Percentiles rank a stretch among this genome's conserved stretches.
These are phyloP conservation scores for Aspergillus ochraceoroseus DNA, from an alignment of 2,329 filamentous ascomycete genomes.

Conservation along the genomic window DNA sequence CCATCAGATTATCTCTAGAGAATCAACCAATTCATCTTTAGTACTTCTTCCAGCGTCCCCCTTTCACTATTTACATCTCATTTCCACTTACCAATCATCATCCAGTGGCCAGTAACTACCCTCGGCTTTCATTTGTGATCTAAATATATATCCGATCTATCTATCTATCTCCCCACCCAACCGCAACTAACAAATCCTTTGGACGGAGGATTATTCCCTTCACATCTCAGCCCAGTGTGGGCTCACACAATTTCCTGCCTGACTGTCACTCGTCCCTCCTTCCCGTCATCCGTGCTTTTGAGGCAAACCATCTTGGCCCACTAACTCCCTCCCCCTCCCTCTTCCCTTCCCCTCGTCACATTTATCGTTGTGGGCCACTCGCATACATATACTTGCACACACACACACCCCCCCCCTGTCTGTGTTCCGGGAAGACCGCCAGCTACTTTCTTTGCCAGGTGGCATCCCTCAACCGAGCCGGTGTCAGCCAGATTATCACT, in stretches of 20 bases:
- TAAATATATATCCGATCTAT: conserved; percentile 26
- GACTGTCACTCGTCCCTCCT: background rate
- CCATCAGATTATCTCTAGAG: too few relatives aligned
- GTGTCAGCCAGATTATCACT: conserved; percentile 12
- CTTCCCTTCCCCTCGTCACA: conserved; percentile 9
- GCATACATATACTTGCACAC: conserved; percentile 14
- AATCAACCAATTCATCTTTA: conserved; percentile 4
- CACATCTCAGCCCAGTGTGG: too few relatives aligned
- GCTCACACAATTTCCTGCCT: too few relatives aligned
- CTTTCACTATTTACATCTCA: conserved; percentile 4
- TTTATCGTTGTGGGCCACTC: conserved; percentile 6
- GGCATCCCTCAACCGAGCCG: conserved; percentile 9
- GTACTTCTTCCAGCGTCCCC: background rate
- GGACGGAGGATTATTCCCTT: background rate
- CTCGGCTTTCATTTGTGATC: conserved; percentile 18
- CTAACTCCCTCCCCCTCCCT: conserved; percentile 6
- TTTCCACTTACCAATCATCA: conserved; percentile 10
- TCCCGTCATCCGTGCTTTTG: too few relatives aligned
- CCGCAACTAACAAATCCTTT: conserved; percentile 13
- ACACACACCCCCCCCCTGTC: too few relatives aligned
- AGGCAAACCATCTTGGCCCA: conserved; percentile 8
- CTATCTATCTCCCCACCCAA: conserved; percentile 17
- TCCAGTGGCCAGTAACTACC: conserved; percentile 13
- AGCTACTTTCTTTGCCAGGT: conserved; percentile 6
- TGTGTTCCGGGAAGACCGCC: conserved; percentile 5